A percentile compares a stretch with the other conserved stretches of the same genome.
Evolutionary conservation across 495 filamentous ascomycete genomes (phyloP).

Genomic region (Aspergillus homomorphus): DNA sequence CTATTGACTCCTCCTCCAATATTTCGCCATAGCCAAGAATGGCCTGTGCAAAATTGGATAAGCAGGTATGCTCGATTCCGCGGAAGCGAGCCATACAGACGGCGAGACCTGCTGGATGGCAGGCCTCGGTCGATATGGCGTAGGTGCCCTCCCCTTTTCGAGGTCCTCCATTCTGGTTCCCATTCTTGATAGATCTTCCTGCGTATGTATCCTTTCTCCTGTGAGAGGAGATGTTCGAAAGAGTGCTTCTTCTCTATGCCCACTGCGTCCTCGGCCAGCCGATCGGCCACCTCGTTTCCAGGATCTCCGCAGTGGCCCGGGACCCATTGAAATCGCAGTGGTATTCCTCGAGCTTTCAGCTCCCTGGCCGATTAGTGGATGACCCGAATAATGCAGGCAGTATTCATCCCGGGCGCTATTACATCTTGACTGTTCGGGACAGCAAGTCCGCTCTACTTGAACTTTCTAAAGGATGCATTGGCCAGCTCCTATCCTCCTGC

Average conservation of each 20-base stretch:
- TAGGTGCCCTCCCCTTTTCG: conserved; percentile 15
- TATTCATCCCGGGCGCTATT: too few species aligned
- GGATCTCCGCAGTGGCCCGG: conserved; percentile 11
- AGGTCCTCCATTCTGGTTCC: conserved; percentile 16
- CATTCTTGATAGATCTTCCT: conserved; percentile 12
- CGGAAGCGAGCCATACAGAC: too few species aligned
- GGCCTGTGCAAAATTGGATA: too few species aligned
- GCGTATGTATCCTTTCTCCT: conserved; percentile 11
- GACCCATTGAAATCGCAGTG: conserved; percentile 14
- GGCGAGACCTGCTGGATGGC: too few species aligned
- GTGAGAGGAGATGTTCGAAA: conserved; percentile 13
- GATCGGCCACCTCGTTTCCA: conserved; percentile 11
- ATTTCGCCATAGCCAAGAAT: conserved; percentile 7
- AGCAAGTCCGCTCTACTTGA: too few species aligned
- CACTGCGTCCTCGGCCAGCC: conserved; percentile 13
- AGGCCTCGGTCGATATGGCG: conserved; percentile 14
- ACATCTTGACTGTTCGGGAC: too few species aligned
- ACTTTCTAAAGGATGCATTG: too few species aligned
- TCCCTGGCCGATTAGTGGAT: conserved; percentile 12
- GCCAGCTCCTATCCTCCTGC: too few species aligned
- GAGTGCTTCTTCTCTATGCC: conserved; percentile 3
- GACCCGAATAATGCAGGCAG: conserved; percentile 12
- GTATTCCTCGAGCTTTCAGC: conserved; percentile 11
- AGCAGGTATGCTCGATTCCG: too few species aligned
- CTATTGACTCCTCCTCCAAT: conserved; percentile 24